Percentiles rank a stretch among this genome's conserved stretches.
Evolutionary conservation across 352 stramenopile species (phyloP).

Genomic region (Phytophthora ohioensis): DNA sequence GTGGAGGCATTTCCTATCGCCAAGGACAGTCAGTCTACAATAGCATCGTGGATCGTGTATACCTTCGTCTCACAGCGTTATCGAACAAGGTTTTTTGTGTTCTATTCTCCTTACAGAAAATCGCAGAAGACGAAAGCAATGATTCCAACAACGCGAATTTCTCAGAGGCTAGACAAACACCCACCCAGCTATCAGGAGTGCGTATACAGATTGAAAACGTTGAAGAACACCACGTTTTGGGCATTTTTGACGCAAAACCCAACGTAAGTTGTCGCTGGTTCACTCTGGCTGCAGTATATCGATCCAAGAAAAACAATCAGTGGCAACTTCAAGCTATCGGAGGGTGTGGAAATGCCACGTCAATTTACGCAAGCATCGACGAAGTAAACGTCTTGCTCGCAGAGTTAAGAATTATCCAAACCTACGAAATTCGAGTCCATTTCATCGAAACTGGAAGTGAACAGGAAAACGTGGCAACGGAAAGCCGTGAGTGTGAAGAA

Average conservation of each 20-base stretch:
- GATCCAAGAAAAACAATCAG: constrained; percentile 55
- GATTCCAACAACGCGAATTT: neutral
- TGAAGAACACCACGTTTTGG: constrained; percentile 54
- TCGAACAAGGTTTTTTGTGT: constrained; percentile 60
- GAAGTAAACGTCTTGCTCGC: constrained; percentile 62
- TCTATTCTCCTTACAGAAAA: constrained; percentile 60
- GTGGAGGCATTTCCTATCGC: constrained; percentile 42
- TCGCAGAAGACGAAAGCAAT: constrained; percentile 27
- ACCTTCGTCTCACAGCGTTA: constrained; percentile 45
- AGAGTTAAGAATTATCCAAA: constrained; percentile 62
- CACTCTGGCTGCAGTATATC: constrained; percentile 57
- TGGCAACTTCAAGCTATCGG: constrained; percentile 67
- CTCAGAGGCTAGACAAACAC: neutral
- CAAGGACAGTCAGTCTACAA: constrained; percentile 60
- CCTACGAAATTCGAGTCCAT: constrained; percentile 65
- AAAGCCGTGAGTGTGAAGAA: constrained; percentile 39
- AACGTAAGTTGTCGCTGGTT: constrained; percentile 53
- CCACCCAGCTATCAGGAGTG: constrained; percentile 11
- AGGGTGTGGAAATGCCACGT: constrained; percentile 45
- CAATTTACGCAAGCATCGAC: constrained; percentile 61
- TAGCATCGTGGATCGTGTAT: constrained; percentile 60
- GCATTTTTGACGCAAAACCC: constrained; percentile 53
- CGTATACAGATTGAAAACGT: constrained; percentile 64
- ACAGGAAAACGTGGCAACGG: constrained; percentile 4
- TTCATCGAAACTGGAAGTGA: constrained; percentile 27